Base-by-base conservation (phyloP, 192 early-diverging fungal species). In the Coemansia sp. region DNA sequence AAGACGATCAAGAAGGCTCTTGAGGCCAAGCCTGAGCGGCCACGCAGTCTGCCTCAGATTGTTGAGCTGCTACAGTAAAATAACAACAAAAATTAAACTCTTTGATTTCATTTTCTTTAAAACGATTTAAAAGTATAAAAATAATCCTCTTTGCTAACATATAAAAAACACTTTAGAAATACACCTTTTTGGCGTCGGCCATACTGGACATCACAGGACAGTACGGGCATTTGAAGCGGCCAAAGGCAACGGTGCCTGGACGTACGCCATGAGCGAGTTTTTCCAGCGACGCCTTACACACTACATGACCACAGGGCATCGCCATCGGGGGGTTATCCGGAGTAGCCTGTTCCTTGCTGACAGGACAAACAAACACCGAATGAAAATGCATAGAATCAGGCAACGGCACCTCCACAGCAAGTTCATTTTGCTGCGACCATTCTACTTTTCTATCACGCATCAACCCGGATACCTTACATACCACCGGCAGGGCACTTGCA, bases 301-400 rank as follows among this genome's bases (percentile, higher is more conserved):
- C 89, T 0, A 98, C 94, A 72, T 99, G 97, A 14, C 97, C 97
- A 76, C 97, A 99, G 2, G 84, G 83, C 90, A 99, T 88, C 92
- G 94, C 93, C 94, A 97, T 98, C 0, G 97, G 97, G 49, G 96
- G 96, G 63, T 99, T 99, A n/a, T 88, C 85, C 20, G 89, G 86
- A 5, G 93, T 89, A 1, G 92, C 92, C 72, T 94, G 92, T 71
- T 99, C 97, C 76, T 97, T 97, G 31, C 88, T 89, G 2, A 99
- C 97, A 5, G 97, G 97, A 73, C 97, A 99, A 1, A 90, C 89
- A 84, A 99, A 99, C 7, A 97, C 87, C 48, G 93, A 93, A 77
- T 99, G 97, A 75, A 89, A 99, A 60, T 92, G 80, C 70, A 96
- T 87, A n/a, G 80, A 72, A 51, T 91, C 92, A 5, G 90, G 86